Base-by-base conservation (phyloP, 345 rosid genomes). In the Eucalyptus sp. region DNA sequence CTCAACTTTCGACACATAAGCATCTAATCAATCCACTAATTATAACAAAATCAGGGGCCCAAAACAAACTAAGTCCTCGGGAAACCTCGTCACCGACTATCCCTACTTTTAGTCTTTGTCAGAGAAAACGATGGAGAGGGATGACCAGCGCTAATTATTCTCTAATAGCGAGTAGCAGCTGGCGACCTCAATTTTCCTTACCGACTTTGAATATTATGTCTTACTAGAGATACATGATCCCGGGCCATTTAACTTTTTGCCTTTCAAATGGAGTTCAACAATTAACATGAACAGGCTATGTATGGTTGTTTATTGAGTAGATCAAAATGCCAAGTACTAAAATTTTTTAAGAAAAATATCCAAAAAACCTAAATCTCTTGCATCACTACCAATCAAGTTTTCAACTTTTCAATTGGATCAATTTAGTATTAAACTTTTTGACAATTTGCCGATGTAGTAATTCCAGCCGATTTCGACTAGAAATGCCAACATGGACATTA, bases 381-480 rank as follows among this genome's bases (percentile, higher is more conserved):
- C 6, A 14, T 15, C 8, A n/a, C 5, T 3, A 3, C 8, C 37
- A 64, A 64, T 3, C 18, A 33, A 68, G 4, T 17, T 10, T 1
- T 8, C 8, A 68, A 33, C 0, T 66, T 66, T 31, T 66, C 3
- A 66, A 16, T 31, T 7, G 4, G 15, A 4, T 6, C 7, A 8
- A 3, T 31, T 68, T 31, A 68, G 2, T 68, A 5, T 7, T 1
- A 17, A 31, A 33, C 1, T 2, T 68, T 31, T 68, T 31, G 13
- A 68, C 2, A 5, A 33, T 68, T 16, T 68, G 1, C 0, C 1
- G 20, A 68, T 68, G 3, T 33, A 68, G 12, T 33, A 7, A 17
- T 33, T n/a, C 10, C 0, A 8, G 18, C 13, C 6, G 17, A n/a
- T n/a, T 66, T 9, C 33, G 11, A 11, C 11, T 3, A 6, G 2